Conservation (phyloP, 2,329 filamentous ascomycete genomes). For the Penicillium palitans region DNA sequence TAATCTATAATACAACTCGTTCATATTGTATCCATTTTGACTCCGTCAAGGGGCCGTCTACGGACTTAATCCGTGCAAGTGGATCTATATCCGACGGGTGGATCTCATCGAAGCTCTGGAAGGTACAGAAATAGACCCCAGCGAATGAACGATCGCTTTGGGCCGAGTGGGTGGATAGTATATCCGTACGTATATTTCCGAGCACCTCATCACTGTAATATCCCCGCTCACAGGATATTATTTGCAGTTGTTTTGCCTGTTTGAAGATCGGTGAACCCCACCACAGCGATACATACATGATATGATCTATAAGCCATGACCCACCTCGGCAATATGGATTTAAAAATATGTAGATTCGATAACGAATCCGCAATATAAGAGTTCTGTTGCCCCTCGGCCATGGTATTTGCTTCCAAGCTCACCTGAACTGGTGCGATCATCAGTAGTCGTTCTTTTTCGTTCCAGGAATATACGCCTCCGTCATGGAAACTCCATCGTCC, state of each 20-base stretch:
- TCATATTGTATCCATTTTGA: background rate
- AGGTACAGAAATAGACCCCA: background rate
- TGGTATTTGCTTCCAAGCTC: background rate
- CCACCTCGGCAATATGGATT: slow-evolving; percentile 24
- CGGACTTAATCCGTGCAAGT: background rate
- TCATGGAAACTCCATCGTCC: slow-evolving; percentile 33
- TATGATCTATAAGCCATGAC: background rate
- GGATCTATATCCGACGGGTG: slow-evolving; percentile 2
- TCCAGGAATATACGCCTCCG: background rate
- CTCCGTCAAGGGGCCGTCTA: background rate
- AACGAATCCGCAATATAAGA: slow-evolving; percentile 15
- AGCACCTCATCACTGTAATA: background rate
- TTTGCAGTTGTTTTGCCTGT: background rate
- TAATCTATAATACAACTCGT: background rate
- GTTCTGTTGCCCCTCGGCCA: background rate
- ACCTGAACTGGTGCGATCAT: background rate
- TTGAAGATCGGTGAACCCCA: background rate
- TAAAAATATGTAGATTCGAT: slow-evolving; percentile 12
- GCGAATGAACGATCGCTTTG: background rate
- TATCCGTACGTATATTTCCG: slow-evolving; percentile 1
- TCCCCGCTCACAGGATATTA: background rate
- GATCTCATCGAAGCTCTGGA: background rate
- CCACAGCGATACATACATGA: background rate
- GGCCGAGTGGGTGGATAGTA: background rate
- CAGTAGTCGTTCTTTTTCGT: background rate